Conservation (phyloP, 345 rosid genomes). For the Balakata baccata region DNA sequence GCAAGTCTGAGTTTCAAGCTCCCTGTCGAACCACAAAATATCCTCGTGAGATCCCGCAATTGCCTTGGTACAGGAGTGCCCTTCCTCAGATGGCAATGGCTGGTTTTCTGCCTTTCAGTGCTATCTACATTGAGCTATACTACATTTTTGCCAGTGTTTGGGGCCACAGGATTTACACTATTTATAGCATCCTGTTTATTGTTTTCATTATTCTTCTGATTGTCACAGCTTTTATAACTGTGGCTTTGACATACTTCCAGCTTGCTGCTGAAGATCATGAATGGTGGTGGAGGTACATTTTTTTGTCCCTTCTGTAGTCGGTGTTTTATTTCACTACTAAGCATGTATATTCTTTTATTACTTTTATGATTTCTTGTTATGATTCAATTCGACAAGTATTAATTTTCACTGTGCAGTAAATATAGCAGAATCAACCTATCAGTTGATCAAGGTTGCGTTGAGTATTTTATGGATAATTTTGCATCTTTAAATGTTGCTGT, state of each 20-base stretch:
- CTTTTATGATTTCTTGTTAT: not conserved
- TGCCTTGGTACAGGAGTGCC: conserved; percentile 83
- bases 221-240: conserved; percentile 87
- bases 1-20: conserved; percentile 89
- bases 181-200: conserved; percentile 75
- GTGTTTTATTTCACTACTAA: not conserved
- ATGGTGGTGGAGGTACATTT: conserved; percentile 85
- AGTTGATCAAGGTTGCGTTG: not conserved
- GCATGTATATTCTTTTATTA: not conserved
- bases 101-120: conserved; percentile 72
- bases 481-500: not conserved
- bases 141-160: conserved; percentile 85
- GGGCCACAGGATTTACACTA: conserved; percentile 88
- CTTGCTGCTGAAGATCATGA: conserved; percentile 92
- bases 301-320: not conserved
- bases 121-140: conserved; percentile 83
- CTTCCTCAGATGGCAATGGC: conserved; percentile 96
- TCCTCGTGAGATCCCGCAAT: conserved; percentile 72
- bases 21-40: conserved; percentile 85
- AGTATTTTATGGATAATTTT: not conserved
- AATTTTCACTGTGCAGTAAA: not conserved
- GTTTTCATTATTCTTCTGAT: conserved; percentile 78
- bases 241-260: conserved; percentile 89
- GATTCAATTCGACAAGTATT: too few relatives aligned
- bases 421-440: not conserved